Conservation (phyloP, 257 asterid species). For the Leonotis leonurus region DNA sequence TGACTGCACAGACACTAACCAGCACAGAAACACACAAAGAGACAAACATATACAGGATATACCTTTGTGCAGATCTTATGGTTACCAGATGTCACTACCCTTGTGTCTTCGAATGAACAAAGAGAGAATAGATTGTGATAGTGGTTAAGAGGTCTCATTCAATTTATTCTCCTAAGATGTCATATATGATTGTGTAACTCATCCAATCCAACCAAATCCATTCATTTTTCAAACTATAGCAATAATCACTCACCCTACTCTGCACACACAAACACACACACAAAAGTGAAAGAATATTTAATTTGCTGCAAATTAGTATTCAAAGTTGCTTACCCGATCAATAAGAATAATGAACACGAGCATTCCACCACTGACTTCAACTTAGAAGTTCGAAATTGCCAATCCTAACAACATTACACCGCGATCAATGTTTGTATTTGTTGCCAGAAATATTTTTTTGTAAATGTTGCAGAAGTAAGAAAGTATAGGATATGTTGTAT, state of each 20-base stretch:
- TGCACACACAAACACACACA: no score
- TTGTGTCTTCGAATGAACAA: not conserved
- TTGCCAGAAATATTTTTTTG: no score
- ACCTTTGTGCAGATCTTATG: conserved; percentile 7
- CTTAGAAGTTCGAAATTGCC: no score
- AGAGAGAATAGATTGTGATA: not conserved
- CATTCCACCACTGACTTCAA: not conserved
- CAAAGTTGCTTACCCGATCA: not conserved
- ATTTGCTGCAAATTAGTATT: not conserved
- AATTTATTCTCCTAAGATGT: not conserved
- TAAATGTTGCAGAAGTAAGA: no score
- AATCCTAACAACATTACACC: no score
- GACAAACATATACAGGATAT: not conserved
- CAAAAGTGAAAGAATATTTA: not conserved
- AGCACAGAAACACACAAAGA: not conserved
- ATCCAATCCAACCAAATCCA: not conserved
- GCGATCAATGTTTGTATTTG: no score
- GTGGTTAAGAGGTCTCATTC: not conserved
- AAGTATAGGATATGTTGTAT: no score
- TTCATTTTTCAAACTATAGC: not conserved
- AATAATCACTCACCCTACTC: not conserved
- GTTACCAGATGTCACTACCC: not conserved
- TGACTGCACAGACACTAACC: conserved; percentile 6
- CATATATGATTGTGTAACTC: not conserved
- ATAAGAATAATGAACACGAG: not conserved